These are phyloP conservation scores for Nymphaea colorata DNA, from an alignment of 164 flowering plant species.

Conservation along the genomic window DNA sequence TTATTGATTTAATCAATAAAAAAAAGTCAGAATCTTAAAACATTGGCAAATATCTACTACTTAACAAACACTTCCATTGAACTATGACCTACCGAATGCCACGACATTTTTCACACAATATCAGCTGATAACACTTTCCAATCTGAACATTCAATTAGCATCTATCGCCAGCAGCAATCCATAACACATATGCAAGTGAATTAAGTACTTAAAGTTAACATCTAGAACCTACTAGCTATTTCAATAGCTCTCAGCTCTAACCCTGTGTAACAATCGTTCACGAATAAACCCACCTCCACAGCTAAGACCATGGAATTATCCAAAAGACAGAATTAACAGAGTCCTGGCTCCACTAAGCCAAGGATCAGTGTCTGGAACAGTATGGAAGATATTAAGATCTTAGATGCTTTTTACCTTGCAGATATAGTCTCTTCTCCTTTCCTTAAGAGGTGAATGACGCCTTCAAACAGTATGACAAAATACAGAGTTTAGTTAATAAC, in stretches of 20 bases:
- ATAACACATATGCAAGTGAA: too few relatives aligned
- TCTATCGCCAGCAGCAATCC: too few relatives aligned
- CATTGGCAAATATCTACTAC: background rate
- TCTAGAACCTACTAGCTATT: too few relatives aligned
- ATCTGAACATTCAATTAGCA: too few relatives aligned
- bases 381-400: conserved; percentile 21
- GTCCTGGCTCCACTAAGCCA: background rate
- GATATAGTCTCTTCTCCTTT: conserved; percentile 91
- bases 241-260: too few relatives aligned
- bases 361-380: background rate
- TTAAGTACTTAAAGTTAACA: too few relatives aligned
- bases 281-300: background rate
- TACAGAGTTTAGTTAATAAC: conserved; percentile 59
- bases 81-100: too few relatives aligned
- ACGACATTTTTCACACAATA: too few relatives aligned
- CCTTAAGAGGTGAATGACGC: conserved; percentile 87
- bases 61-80: too few relatives aligned
- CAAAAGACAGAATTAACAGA: background rate
- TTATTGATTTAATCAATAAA: too few relatives aligned
- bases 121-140: too few relatives aligned
- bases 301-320: background rate
- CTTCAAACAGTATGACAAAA: conserved; percentile 81
- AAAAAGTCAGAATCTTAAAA: background rate
- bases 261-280: background rate
- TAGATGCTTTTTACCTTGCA: conserved; percentile 85